Evolutionary conservation across 31 red algal genomes (phyloP).

Genomic region (Endocladia muricata): DNA sequence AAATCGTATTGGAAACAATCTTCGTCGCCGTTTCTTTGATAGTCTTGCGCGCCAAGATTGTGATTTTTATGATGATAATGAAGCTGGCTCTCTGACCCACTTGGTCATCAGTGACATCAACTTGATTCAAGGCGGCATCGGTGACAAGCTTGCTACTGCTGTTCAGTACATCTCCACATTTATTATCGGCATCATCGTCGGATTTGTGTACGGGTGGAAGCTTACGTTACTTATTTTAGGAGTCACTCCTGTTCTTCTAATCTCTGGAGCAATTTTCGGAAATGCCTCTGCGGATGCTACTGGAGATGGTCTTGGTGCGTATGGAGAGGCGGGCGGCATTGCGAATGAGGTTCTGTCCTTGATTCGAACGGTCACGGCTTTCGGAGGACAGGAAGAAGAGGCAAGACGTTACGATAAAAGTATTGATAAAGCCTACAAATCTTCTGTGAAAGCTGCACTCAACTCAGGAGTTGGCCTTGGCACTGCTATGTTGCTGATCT

Average conservation of each 20-base stretch:
- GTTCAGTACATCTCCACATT: slow-evolving; percentile 70
- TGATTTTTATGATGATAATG: slow-evolving; percentile 69
- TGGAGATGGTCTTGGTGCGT: slow-evolving; percentile 65
- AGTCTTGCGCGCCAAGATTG: slow-evolving; percentile 62
- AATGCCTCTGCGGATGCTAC: slow-evolving; percentile 60
- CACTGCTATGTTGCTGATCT: slow-evolving; percentile 77
- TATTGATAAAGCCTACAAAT: slow-evolving; percentile 48
- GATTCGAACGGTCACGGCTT: slow-evolving; percentile 89
- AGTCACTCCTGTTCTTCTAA: slow-evolving; percentile 70
- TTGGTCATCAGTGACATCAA: slow-evolving; percentile 73
- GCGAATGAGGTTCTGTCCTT: slow-evolving; percentile 78
- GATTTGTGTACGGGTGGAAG: slow-evolving; percentile 76
- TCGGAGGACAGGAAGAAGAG: slow-evolving; percentile 78
- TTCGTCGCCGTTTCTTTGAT: slow-evolving; percentile 58
- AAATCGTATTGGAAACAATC: slow-evolving; percentile 31
- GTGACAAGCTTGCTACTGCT: slow-evolving; percentile 68
- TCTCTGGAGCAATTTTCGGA: slow-evolving; percentile 54
- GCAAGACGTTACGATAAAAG: slow-evolving; percentile 63
- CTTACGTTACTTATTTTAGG: slow-evolving; percentile 80
- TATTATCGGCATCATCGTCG: slow-evolving; percentile 67
- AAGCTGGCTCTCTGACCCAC: slow-evolving; percentile 57
- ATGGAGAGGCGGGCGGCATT: slow-evolving; percentile 82
- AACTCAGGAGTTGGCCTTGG: slow-evolving; percentile 59
- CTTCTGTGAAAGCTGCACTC: slow-evolving; percentile 36
- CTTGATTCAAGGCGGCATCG: slow-evolving; percentile 78